Evolutionary conservation across 208 protist genomes (phyloP).

Genomic region (Crithidia fasciculata): DNA sequence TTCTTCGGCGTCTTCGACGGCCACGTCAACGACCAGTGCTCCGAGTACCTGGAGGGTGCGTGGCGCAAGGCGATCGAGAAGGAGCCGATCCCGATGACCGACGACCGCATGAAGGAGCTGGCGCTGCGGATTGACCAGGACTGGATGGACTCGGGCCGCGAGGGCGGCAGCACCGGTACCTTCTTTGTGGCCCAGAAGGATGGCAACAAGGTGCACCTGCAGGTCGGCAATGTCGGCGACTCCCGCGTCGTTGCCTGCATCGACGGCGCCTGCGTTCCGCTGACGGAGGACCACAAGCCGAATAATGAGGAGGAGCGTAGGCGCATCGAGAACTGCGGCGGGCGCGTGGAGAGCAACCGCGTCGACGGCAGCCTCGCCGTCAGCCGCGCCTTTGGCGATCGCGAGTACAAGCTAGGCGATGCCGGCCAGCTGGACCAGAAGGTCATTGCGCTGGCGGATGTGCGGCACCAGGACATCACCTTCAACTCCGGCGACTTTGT

Average conservation of each 20-base stretch:
- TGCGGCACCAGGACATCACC: slow-evolving; percentile 77
- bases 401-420: slow-evolving; percentile 91
- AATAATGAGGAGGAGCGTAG: slow-evolving; percentile 84
- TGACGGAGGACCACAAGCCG: slow-evolving; percentile 96
- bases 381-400: slow-evolving; percentile 94
- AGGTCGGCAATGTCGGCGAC: slow-evolving; percentile 94
- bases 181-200: slow-evolving; percentile 86
- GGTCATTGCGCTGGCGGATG: slow-evolving; percentile 90
- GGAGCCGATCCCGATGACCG: slow-evolving; percentile 67
- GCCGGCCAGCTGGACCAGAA: slow-evolving; percentile 83
- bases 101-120: slow-evolving; percentile 86
- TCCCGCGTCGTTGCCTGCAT: slow-evolving; percentile 89
- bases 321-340: slow-evolving; percentile 91
- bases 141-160: slow-evolving; percentile 72
- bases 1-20: slow-evolving; percentile 94
- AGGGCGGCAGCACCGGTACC: slow-evolving; percentile 90
- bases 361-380: slow-evolving; percentile 95
- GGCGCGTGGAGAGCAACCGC: slow-evolving; percentile 92
- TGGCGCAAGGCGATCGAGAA: slow-evolving; percentile 79
- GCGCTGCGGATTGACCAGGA: slow-evolving; percentile 84
- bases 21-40: slow-evolving; percentile 90
- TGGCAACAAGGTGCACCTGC: slow-evolving; percentile 74
- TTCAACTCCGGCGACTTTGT: slow-evolving; percentile 81
- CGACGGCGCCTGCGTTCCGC: slow-evolving; percentile 75
- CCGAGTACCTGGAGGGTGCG: slow-evolving; percentile 76